Base-by-base conservation (phyloP, 257 asterid genomes). In the Fraxinus quadrangulata region DNA sequence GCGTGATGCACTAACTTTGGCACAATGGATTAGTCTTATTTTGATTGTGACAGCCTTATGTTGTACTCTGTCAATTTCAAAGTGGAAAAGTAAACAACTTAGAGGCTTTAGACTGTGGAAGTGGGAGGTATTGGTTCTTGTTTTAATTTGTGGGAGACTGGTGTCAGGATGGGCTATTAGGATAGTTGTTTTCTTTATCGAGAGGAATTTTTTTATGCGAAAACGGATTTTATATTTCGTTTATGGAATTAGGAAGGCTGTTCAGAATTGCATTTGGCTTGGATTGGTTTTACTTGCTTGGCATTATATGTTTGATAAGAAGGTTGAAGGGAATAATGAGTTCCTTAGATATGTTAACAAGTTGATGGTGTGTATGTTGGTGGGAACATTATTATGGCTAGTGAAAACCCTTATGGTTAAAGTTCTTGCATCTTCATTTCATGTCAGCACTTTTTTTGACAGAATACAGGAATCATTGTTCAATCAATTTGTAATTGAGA, bases 401-500 rank as follows among this genome's bases (percentile, higher is more conserved):
- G 88, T 86, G 30, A 96, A 96, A 90, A 96, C 99, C 0, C 92
- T 96, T 8, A 92, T 96, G 94, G 97, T 96, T 39, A 93, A 96
- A 80, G 96, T 96, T 17, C 90, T 93, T 0, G 98, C 99, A 0
- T 95, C 99, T 6, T 95, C 98, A 0, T 95, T 95, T 72, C 99
- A 95, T n/a, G 99, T 95, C 30, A 95, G 98, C 85, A 89, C 97
- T 0, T 95, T 93, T 86, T 95, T 95, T 40, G 99, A 95, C 31
- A 89, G 99, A 30, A 95, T 95, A 30, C 99, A 95, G 23, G 99
- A 91, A 10, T 89, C 98, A 0, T 47, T 95, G 74, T 95, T 91
- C 16, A 95, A 93, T 45, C 99, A 95, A 79, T 93, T 90, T 45
- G 91, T 90, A 63, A 95, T 95, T 13, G 98, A 93, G 89, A 84